Evolutionary conservation across 495 filamentous ascomycete species (phyloP), one percentile per base, ranked within the genome.

Genomic region (Hypoxylon crocopeplum): DNA sequence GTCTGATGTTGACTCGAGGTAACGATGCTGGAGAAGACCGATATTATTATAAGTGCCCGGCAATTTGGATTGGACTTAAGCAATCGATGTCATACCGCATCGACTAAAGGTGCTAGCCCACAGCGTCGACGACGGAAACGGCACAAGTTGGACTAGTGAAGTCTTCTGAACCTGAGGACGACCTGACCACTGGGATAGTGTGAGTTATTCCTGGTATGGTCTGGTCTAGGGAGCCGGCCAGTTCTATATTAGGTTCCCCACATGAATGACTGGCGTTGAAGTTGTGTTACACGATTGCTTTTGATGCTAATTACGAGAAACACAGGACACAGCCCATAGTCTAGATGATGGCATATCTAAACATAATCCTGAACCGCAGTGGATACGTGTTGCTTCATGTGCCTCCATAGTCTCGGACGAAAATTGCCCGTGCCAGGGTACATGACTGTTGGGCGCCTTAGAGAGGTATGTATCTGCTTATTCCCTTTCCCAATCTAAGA

Each of bases 31-130:
- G 55, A 55, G 50, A 39, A 48, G 30, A 20, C 25, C 20, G 45
- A 56, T 59, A 51, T 42, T 59, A 55, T 54, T 64, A 64, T 64
- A 59, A 52, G 33, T 22, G 16, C 41, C 40, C n/a, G 21, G 12
- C 8, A 17, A 48, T n/a, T 15, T 25, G 30, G 48, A 41, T 38
- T 29, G 15, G 25, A 29, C 4, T 41, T 20, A 49, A 41, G 20
- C 20, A 30, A 20, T 47, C 45, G 45, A 64, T 55, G 46, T 64
- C 45, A 64, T 59, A 59, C 37, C 46, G 50, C 49, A 27, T 51
- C 33, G 39, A 55, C 37, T 49, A 59, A 29, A 8, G n/a, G n/a
- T 10, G 20, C 38, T 53, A 57, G 46, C 11, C 44, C 24, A 38
- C 30, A 13, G 49, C 32, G 29, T 37, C 24, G 30, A 46, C 19